phyloP scores from a whole-genome alignment of 768 basidiomycete genomes.

The Tylopilus balloui region DNA sequence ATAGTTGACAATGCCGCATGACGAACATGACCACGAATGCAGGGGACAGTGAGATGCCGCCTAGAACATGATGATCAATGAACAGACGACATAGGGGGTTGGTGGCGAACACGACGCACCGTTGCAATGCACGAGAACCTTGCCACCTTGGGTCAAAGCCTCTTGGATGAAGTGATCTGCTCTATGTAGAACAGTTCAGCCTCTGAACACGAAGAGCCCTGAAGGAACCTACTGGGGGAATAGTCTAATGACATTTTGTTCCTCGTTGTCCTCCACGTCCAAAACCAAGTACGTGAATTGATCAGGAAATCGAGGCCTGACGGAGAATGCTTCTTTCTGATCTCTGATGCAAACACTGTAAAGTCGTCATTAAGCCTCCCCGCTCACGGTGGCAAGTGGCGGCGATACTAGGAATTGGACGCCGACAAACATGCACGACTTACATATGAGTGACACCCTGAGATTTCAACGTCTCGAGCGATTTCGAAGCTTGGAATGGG shows the following conservation, averaged over 20 bases:
- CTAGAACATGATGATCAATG: constrained; percentile 33
- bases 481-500: constrained; percentile 86
- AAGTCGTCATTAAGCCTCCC: background rate
- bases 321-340: constrained; percentile 85
- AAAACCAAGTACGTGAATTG: constrained; percentile 74
- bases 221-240: constrained; percentile 67
- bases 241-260: constrained; percentile 88
- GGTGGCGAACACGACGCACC: constrained; percentile 41
- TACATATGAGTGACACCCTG: constrained; percentile 85
- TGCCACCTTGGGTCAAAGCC: constrained; percentile 55
- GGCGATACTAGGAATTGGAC: background rate
- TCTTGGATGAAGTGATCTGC: constrained; percentile 73
- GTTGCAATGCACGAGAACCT: constrained; percentile 86
- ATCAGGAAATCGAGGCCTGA: constrained; percentile 79
- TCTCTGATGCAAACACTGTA: constrained; percentile 83
- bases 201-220: background rate
- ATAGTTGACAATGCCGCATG: constrained; percentile 77
- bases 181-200: constrained; percentile 34
- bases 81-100: background rate
- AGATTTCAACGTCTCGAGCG: constrained; percentile 57
- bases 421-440: constrained; percentile 6
- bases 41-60: constrained; percentile 84
- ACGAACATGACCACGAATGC: constrained; percentile 92
- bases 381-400: background rate
- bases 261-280: constrained; percentile 88